Evolutionary conservation across 495 filamentous ascomycete genomes (phyloP).

Genomic region (Aspergillus baeticus): DNA sequence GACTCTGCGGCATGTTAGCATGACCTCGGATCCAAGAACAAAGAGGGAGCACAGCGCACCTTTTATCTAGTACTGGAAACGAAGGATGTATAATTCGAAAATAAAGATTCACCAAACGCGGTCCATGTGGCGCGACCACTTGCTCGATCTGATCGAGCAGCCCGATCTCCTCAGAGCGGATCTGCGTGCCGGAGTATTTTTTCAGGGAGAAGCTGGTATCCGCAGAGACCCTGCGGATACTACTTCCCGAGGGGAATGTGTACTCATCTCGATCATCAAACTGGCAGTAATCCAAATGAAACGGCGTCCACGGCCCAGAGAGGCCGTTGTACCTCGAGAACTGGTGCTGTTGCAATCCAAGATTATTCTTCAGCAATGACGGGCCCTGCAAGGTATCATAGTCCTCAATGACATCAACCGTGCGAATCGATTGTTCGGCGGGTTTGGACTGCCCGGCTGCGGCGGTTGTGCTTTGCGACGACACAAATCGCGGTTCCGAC

Average conservation of each 20-base stretch:
- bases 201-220: slow-evolving; percentile 7
- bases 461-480: too few species aligned
- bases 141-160: slow-evolving; percentile 8
- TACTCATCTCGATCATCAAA: slow-evolving; percentile 4
- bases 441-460: neutral
- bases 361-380: slow-evolving; percentile 1
- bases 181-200: slow-evolving; percentile 2
- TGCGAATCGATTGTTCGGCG: slow-evolving; percentile 1
- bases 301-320: slow-evolving; percentile 1
- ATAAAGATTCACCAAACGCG: slow-evolving; percentile 2
- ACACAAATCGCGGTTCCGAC: too few species aligned
- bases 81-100: slow-evolving; percentile 8
- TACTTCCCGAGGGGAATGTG: slow-evolving; percentile 4
- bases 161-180: slow-evolving; percentile 2
- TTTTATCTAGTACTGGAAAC: slow-evolving; percentile 4
- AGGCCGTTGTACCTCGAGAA: slow-evolving; percentile 3
- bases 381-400: slow-evolving; percentile 2
- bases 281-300: slow-evolving; percentile 1
- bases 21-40: neutral
- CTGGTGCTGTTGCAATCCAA: slow-evolving; percentile 3
- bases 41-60: too few species aligned
- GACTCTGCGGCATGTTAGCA: neutral
- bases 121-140: neutral
- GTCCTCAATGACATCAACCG: slow-evolving; percentile 1
- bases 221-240: slow-evolving; percentile 1